Conservation (phyloP, 257 asterid species). For the Fraxinus pennsylvanica region DNA sequence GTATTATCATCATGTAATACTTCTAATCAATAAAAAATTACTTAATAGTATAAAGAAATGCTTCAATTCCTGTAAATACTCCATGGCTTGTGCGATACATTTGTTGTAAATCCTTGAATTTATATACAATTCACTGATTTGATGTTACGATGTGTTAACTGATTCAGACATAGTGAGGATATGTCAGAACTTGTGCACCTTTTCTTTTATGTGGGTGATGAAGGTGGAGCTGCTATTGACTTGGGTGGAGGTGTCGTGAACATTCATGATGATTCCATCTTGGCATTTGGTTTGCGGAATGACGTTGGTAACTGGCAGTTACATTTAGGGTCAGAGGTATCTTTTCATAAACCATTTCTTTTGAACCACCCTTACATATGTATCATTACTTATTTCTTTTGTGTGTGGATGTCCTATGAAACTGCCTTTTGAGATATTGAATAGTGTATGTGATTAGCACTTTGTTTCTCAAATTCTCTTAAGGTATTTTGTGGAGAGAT, state of each 20-base stretch:
- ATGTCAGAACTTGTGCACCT: slow-evolving; percentile 58
- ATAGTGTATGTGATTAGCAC: not conserved
- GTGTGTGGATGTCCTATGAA: not conserved
- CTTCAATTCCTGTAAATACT: slow-evolving; percentile 1
- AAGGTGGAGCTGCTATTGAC: slow-evolving; percentile 63
- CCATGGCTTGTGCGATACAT: slow-evolving; percentile 2
- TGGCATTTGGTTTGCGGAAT: slow-evolving; percentile 69
- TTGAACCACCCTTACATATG: not conserved
- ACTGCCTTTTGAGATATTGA: not conserved
- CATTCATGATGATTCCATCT: slow-evolving; percentile 44
- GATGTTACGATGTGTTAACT: slow-evolving; percentile 29
- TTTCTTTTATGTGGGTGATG: slow-evolving; percentile 97
- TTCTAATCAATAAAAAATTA: not conserved
- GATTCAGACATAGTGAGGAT: slow-evolving; percentile 49
- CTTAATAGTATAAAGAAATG: too few species aligned
- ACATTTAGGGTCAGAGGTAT: slow-evolving; percentile 79
- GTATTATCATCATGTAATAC: not conserved
- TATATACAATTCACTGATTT: slow-evolving; percentile 20
- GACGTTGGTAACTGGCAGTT: slow-evolving; percentile 92
- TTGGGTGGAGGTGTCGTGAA: slow-evolving; percentile 55
- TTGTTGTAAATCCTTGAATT: not conserved
- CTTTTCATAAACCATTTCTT: slow-evolving; percentile 11
- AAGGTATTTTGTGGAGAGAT: not conserved
- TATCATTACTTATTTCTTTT: not conserved
- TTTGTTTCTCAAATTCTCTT: not conserved